Percentiles rank a stretch among this genome's conserved stretches.
These are phyloP conservation scores for Fusarium incarnatum DNA, from an alignment of 2,329 filamentous ascomycete genomes.

Conservation along the genomic window DNA sequence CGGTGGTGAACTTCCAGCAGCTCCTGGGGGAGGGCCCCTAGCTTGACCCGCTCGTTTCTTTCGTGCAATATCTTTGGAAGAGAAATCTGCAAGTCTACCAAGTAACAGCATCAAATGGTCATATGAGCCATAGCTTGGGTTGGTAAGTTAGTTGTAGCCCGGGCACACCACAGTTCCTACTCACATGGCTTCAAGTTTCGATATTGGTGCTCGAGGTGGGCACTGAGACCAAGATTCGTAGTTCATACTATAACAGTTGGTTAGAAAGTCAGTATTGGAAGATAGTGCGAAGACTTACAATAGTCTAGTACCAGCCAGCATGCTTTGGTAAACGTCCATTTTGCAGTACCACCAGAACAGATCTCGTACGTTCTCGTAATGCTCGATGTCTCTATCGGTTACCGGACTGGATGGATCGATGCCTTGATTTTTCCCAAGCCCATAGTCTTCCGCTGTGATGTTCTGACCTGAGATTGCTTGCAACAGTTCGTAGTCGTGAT, in stretches of 20 bases:
- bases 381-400: constrained; percentile 76
- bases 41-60: constrained; percentile 73
- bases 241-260: constrained; percentile 71
- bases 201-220: constrained; percentile 84
- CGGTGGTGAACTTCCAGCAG: constrained; percentile 50
- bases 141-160: constrained; percentile 42
- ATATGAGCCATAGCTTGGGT: constrained; percentile 80
- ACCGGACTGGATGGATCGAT: constrained; percentile 42
- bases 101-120: constrained; percentile 89
- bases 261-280: not conserved
- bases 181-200: constrained; percentile 78
- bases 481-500: constrained; percentile 58
- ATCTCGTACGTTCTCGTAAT: constrained; percentile 84
- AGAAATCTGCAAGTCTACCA: constrained; percentile 82
- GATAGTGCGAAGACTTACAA: constrained; percentile 73
- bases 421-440: constrained; percentile 48
- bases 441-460: constrained; percentile 55
- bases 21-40: constrained; percentile 46
- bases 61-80: constrained; percentile 78
- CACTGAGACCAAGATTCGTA: constrained; percentile 87
- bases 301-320: constrained; percentile 85
- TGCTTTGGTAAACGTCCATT: constrained; percentile 91
- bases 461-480: constrained; percentile 55
- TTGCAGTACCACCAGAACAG: constrained; percentile 97
- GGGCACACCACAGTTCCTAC: constrained; percentile 41